Base-by-base conservation (phyloP, 345 rosid species). In the Streptanthus diversifolius region DNA sequence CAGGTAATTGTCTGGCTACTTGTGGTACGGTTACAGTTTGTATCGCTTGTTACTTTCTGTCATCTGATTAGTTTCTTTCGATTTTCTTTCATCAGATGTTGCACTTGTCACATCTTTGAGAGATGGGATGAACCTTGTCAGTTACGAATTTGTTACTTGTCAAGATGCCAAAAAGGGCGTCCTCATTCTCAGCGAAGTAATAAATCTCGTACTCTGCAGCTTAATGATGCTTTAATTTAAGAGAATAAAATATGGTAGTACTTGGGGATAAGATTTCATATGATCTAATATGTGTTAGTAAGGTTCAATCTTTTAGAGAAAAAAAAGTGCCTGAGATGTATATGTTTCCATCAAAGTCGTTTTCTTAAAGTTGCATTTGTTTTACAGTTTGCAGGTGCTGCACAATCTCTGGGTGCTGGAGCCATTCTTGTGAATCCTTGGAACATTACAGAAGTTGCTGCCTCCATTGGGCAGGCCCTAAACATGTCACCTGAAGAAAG, bases 91-190 rank as follows among this genome's bases (percentile, higher is more conserved):
- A 70, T 72, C 90, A 95, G 99, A 95, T 86, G 90, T 95, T 60
- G 93, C 98, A 59, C 97, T 95, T 19, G 99, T 95, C 40, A 91
- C 99, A 52, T 95, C 99, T 73, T 71, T 95, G 84, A 86, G 99
- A 84, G 99, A 95, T 77, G 99, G 99, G 73, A 95, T 95, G 99
- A 95, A 95, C 83, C 98, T 95, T 75, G 99, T 95, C 68, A 95
- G 98, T 74, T 95, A 92, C 63, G 99, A 95, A 78, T 95, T 95
- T 81, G 99, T 95, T 63, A 97, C 99, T 49, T 95, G 99, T 84
- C 99, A 95, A 84, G 98, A 85, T 55, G 81, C 85, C 9, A 95
- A 95, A 85, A 95, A 92, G 76, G 99, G 99, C 21, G 99, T 95
- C 79, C 97, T 95, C 63, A 95, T 95, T 82, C 98, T 95, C 71